phyloP scores from a whole-genome alignment of 352 stramenopile genomes.

The Pythium volutum region DNA sequence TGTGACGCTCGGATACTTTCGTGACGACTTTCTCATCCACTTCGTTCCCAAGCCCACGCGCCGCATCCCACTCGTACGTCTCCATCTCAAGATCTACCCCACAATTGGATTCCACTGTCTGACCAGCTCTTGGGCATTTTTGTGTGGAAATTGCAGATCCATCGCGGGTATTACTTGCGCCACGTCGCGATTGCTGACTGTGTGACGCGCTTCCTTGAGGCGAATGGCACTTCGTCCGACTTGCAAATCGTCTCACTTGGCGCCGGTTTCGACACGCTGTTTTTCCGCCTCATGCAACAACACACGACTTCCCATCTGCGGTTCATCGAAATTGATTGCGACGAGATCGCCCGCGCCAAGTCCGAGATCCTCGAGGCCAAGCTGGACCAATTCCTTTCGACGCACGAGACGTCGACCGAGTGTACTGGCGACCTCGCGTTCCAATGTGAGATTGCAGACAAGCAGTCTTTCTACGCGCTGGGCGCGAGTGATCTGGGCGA shows the following conservation, averaged over 20 bases:
- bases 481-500: slow-evolving; percentile 61
- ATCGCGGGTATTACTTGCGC: slow-evolving; percentile 74
- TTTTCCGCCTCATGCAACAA: slow-evolving; percentile 53
- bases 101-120: background rate
- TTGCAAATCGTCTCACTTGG: slow-evolving; percentile 71
- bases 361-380: slow-evolving; percentile 34
- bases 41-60: slow-evolving; percentile 63
- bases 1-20: slow-evolving; percentile 54
- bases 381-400: background rate
- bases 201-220: slow-evolving; percentile 49
- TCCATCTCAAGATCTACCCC: background rate
- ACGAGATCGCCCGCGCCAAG: slow-evolving; percentile 52
- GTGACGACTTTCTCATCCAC: slow-evolving; percentile 52
- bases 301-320: slow-evolving; percentile 18
- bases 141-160: slow-evolving; percentile 51
- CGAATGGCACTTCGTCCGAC: background rate
- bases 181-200: slow-evolving; percentile 52
- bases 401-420: background rate
- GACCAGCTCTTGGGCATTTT: background rate
- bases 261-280: slow-evolving; percentile 72
- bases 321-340: slow-evolving; percentile 65
- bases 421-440: slow-evolving; percentile 2
- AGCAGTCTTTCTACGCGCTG: slow-evolving; percentile 38
- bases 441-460: slow-evolving; percentile 1
- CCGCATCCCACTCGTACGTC: slow-evolving; percentile 57